A percentile compares a stretch with the other conserved stretches of the same genome.
phyloP scores from a whole-genome alignment of 495 filamentous ascomycete species.

The Aspergillus saccharolyticus region DNA sequence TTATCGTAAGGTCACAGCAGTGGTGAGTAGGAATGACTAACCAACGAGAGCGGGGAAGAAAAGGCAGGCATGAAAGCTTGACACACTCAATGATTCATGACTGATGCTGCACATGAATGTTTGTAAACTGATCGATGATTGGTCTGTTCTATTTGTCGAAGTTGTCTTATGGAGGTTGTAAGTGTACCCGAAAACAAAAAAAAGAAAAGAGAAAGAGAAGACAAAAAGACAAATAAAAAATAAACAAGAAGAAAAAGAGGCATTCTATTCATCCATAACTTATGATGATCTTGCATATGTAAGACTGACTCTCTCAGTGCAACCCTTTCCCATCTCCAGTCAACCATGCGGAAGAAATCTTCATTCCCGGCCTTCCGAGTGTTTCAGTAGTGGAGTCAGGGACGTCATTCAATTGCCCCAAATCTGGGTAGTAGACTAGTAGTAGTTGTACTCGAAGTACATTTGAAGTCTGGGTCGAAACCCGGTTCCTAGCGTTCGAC shows the following conservation, averaged over 20 bases:
- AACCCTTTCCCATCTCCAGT: background rate
- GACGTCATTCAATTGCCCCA: constrained; percentile 8
- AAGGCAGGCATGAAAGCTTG: too few species aligned
- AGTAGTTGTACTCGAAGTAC: too few species aligned
- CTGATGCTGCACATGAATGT: too few species aligned
- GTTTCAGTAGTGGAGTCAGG: constrained; percentile 12
- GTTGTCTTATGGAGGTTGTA: too few species aligned
- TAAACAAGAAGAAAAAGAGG: too few species aligned
- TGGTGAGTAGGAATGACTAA: background rate
- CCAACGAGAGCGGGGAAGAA: background rate
- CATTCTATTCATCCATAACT: background rate
- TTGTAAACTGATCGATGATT: too few species aligned
- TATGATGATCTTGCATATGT: background rate
- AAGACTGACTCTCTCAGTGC: constrained; percentile 1
- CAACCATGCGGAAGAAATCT: background rate
- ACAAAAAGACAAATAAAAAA: too few species aligned
- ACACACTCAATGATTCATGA: too few species aligned
- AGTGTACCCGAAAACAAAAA: too few species aligned
- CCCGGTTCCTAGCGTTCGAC: background rate
- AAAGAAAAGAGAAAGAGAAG: too few species aligned
- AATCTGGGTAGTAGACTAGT: background rate
- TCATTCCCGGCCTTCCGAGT: constrained; percentile 5
- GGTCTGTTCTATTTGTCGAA: too few species aligned
- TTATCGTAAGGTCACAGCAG: too few species aligned
- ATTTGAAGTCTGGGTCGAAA: background rate